Percentiles rank a stretch among this genome's conserved stretches.
Evolutionary conservation across 768 basidiomycete species (phyloP).

Genomic region (Trametes elegans): DNA sequence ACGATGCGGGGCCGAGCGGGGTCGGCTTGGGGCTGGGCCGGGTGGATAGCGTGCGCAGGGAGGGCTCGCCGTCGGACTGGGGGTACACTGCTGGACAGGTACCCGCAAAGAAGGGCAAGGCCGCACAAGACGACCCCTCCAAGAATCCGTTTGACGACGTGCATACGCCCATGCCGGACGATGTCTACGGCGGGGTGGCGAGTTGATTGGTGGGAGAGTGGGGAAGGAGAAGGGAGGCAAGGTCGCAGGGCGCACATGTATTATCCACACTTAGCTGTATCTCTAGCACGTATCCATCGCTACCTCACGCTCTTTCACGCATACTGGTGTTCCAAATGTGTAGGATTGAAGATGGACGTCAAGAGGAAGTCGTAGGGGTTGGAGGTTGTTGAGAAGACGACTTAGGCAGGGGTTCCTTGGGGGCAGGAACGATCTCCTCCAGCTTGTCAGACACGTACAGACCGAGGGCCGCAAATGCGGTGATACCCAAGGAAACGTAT

Average conservation of each 20-base stretch:
- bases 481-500: slow-evolving; percentile 31
- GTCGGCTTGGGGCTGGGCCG: slow-evolving; percentile 6
- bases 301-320: slow-evolving; percentile 2
- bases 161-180: slow-evolving; percentile 13
- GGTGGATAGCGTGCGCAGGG: not conserved
- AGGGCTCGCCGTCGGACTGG: not conserved
- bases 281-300: slow-evolving; percentile 1
- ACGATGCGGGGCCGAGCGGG: not conserved
- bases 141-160: slow-evolving; percentile 10
- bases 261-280: slow-evolving; percentile 14
- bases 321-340: not conserved
- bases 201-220: not conserved
- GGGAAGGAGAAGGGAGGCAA: not conserved
- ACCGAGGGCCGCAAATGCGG: slow-evolving; percentile 30
- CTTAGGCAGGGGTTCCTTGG: not conserved
- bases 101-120: not conserved
- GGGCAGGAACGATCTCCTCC: slow-evolving; percentile 26
- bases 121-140: not conserved
- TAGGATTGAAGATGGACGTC: not conserved
- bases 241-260: slow-evolving; percentile 1
- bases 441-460: slow-evolving; percentile 32
- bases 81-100: not conserved
- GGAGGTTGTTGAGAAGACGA: not conserved
- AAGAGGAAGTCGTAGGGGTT: not conserved
- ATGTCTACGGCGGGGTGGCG: slow-evolving; percentile 18